phyloP scores from a whole-genome alignment of 768 basidiomycete species.

The Jaapia argillacea region DNA sequence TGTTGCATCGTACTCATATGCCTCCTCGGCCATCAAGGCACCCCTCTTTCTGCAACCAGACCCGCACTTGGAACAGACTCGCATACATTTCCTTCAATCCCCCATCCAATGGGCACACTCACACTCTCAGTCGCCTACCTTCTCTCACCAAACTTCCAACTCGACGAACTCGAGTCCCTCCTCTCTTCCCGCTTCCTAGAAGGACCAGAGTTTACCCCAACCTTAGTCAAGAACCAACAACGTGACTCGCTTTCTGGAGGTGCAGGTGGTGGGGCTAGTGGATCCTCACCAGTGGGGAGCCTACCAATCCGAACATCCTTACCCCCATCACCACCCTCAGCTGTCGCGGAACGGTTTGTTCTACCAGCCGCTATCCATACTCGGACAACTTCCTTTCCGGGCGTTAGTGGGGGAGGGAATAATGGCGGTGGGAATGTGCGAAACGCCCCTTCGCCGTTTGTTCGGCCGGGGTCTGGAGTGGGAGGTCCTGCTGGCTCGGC shows the following conservation, averaged over 20 bases:
- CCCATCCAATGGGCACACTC: constrained; percentile 60
- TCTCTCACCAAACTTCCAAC: constrained; percentile 53
- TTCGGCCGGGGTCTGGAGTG: constrained; percentile 23
- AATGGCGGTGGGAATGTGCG: too few relatives aligned
- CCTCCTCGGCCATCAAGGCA: constrained; percentile 17
- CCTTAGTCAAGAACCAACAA: constrained; percentile 54
- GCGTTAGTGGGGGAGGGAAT: too few relatives aligned
- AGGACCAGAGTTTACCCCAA: constrained; percentile 60
- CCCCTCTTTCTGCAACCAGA: constrained; percentile 27
- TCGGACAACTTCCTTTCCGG: constrained; percentile 27
- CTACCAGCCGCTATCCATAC: constrained; percentile 21
- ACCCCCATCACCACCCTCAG: constrained; percentile 35
- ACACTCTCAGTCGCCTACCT: constrained; percentile 57
- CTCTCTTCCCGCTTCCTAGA: constrained; percentile 65
- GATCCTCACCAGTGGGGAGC: constrained; percentile 27
- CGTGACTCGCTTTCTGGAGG: constrained; percentile 44
- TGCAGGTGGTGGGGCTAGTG: too few relatives aligned
- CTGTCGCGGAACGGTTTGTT: constrained; percentile 37
- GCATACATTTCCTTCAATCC: constrained; percentile 55
- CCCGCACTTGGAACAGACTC: constrained; percentile 37
- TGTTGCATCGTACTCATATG: constrained; percentile 7
- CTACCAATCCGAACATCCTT: constrained; percentile 30
- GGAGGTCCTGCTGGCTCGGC: constrained; percentile 18
- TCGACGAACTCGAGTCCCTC: constrained; percentile 70
- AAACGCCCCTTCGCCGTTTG: constrained; percentile 10